Evolutionary conservation across 768 basidiomycete genomes (phyloP), one percentile per base, ranked within the genome.

Genomic region (Multifurca ochricompacta): DNA sequence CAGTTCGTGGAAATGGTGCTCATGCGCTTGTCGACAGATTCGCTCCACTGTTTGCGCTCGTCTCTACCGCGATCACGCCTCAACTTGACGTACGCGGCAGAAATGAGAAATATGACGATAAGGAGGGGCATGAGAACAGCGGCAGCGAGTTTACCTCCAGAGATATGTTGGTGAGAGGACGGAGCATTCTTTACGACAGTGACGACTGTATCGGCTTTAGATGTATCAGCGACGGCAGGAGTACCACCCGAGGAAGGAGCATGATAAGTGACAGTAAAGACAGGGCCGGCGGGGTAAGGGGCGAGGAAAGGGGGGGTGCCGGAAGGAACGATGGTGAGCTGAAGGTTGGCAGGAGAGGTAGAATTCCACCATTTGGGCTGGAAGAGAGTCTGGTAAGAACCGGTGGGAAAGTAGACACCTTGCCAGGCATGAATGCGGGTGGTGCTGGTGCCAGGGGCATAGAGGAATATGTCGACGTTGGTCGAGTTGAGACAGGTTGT

Each of bases 21-120:
- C 88, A 91, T 90, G 67, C 88, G 84, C 67, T 80, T 81, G 71
- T 91, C 88, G 66, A 91, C 67, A 9, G 73, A 77, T 65, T 82
- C 75, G 36, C 76, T 80, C 74, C 79, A 91, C 19, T 74, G 73
- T 66, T 71, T 75, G 63, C 78, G 74, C 65, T 84, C 75, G 27
- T 77, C 72, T 52, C 69, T 70, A 46, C 73, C 72, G 58, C 69
- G 76, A 28, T 67, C 62, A 54, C 88, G 80, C 47, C 68, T 77
- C 53, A 71, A 68, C 64, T 68, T 77, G 71, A 91, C 65, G 67
- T 80, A 87, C 0, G 70, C 63, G 10, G 66, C 71, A 32, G 73
- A 56, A 37, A 69, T 70, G 19, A 81, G 54, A 28, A 78, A 50
- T 25, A 63, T 70, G 56, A 82, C 68, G 60, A 80, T 48, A n/a